phyloP scores from a whole-genome alignment of 352 stramenopile species.

The Phytophthora parvispora region DNA sequence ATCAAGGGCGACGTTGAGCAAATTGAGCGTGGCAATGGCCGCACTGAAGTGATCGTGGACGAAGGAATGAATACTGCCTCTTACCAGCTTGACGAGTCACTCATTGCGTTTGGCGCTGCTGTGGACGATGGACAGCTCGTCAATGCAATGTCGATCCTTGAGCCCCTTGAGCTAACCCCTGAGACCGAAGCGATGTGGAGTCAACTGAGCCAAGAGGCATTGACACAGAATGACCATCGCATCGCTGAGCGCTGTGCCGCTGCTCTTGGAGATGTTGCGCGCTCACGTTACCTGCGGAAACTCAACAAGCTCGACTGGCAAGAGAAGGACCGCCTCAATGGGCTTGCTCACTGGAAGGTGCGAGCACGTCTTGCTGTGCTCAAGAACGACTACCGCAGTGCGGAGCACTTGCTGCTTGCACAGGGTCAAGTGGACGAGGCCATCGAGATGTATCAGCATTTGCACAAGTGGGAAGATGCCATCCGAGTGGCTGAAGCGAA shows the following conservation, averaged over 20 bases:
- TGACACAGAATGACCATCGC: slow-evolving; percentile 89
- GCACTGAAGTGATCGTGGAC: slow-evolving; percentile 96
- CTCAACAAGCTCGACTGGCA: slow-evolving; percentile 92
- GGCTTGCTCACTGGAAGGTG: slow-evolving; percentile 89
- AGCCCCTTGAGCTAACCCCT: slow-evolving; percentile 91
- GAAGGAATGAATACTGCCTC: slow-evolving; percentile 95
- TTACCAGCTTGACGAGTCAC: slow-evolving; percentile 95
- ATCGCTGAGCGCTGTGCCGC: slow-evolving; percentile 93
- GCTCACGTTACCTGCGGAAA: slow-evolving; percentile 90
- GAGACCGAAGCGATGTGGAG: slow-evolving; percentile 96
- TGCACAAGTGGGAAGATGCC: slow-evolving; percentile 97
- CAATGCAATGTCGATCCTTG: slow-evolving; percentile 94
- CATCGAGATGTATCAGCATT: slow-evolving; percentile 96
- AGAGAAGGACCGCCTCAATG: slow-evolving; percentile 82
- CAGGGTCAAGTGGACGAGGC: slow-evolving; percentile 94
- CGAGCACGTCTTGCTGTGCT: slow-evolving; percentile 86
- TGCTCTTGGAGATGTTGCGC: slow-evolving; percentile 92
- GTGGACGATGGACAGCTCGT: slow-evolving; percentile 94
- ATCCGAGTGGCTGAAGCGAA: slow-evolving; percentile 92
- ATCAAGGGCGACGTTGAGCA: slow-evolving; percentile 97
- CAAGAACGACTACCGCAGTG: slow-evolving; percentile 92
- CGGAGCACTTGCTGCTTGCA: slow-evolving; percentile 93
- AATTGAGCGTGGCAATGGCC: slow-evolving; percentile 94
- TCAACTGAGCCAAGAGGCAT: slow-evolving; percentile 89
- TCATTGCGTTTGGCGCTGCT: slow-evolving; percentile 96